A percentile compares a stretch with the other conserved stretches of the same genome.
These are phyloP conservation scores for Emmonsia crescens DNA, from an alignment of 2,329 filamentous ascomycete genomes.

Conservation along the genomic window DNA sequence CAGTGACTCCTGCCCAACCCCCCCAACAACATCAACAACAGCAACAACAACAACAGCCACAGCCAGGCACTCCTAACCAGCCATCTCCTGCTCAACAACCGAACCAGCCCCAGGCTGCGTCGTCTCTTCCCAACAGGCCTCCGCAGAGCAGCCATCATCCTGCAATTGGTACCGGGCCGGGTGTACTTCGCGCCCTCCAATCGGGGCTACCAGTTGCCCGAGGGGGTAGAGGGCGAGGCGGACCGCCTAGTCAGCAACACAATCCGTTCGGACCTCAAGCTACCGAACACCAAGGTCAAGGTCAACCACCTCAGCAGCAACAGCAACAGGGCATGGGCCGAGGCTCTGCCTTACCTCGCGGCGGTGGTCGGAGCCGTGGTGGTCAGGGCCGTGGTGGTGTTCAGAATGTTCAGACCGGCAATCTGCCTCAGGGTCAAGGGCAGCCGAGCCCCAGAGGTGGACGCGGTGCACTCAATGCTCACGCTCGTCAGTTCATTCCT, in stretches of 20 bases:
- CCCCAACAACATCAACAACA: constrained; percentile 11
- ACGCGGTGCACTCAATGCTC: constrained; percentile 38
- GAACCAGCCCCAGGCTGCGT: constrained; percentile 20
- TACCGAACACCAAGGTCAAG: constrained; percentile 18
- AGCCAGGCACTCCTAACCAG: constrained; percentile 16
- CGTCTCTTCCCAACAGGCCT: constrained; percentile 15
- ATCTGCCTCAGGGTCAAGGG: constrained; percentile 19
- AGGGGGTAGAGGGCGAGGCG: constrained; percentile 27
- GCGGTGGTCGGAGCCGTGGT: constrained; percentile 29
- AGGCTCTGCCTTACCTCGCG: constrained; percentile 33
- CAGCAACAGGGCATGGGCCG: constrained; percentile 20
- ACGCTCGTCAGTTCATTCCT: constrained; percentile 46
- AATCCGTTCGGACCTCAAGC: constrained; percentile 19
- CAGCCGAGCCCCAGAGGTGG: constrained; percentile 22
- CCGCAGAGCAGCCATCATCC: constrained; percentile 14
- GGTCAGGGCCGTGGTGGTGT: constrained; percentile 34
- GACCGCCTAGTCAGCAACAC: constrained; percentile 21
- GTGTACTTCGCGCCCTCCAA: constrained; percentile 33
- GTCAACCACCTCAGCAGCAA: constrained; percentile 22
- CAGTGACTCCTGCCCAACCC: constrained; percentile 9
- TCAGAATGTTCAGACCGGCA: constrained; percentile 34
- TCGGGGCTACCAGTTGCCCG: constrained; percentile 36
- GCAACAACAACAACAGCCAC: constrained; percentile 12
- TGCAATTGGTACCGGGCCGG: constrained; percentile 26
- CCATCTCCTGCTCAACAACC: constrained; percentile 15